Evolutionary conservation across 148 eudicot species (phyloP).

Genomic region (Cornus suecica): DNA sequence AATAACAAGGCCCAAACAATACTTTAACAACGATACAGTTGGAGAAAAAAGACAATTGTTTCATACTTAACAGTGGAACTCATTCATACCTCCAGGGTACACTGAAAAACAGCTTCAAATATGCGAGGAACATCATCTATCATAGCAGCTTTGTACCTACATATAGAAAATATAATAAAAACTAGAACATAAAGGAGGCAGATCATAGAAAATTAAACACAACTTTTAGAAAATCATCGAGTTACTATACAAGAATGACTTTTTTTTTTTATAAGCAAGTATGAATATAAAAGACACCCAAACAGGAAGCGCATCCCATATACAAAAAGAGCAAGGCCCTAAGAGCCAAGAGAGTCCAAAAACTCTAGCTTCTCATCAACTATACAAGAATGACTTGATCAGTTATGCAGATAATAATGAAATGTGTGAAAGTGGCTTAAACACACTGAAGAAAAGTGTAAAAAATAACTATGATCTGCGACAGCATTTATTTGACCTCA

Average conservation of each 20-base stretch:
- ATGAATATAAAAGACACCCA: no score
- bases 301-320: no score
- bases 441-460: not conserved
- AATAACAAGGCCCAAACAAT: not conserved
- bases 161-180: not conserved
- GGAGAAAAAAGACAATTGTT: no score
- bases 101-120: slow-evolving; percentile 94
- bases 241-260: not conserved
- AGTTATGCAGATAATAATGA: not conserved
- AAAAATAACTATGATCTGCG: not conserved
- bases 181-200: not conserved
- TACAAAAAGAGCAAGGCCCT: no score
- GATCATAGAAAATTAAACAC: not conserved
- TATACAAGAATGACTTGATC: not conserved
- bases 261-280: no score
- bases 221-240: not conserved
- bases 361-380: no score
- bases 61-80: not conserved
- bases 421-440: not conserved
- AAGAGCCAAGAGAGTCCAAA: no score
- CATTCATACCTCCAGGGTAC: slow-evolving; percentile 80
- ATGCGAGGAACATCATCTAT: slow-evolving; percentile 89
- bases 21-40: no score
- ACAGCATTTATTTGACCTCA: not conserved
- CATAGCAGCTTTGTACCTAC: slow-evolving; percentile 87